Conservation (phyloP, 176 grass and related monocot genomes). For the Oryza rufipogon region DNA sequence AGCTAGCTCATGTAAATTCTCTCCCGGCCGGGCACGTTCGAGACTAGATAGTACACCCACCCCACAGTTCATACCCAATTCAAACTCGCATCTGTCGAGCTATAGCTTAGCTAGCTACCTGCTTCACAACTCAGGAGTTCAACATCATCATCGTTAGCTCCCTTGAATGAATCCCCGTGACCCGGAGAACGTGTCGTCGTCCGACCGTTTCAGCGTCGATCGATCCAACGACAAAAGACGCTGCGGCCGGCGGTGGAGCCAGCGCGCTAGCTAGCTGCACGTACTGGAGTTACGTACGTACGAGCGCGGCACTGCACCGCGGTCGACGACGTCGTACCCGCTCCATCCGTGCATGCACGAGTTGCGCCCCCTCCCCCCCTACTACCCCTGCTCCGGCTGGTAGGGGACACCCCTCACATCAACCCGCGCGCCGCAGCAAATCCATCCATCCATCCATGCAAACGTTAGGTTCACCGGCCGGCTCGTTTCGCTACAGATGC, state of each 20-base stretch:
- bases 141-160: not conserved
- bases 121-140: not conserved
- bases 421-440: not conserved
- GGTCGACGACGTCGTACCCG: not conserved
- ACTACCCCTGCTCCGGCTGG: not conserved
- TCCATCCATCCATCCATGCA: not conserved
- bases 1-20: not conserved
- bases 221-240: not conserved
- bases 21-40: not conserved
- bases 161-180: not conserved
- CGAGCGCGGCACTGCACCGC: not conserved
- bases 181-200: not conserved
- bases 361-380: not conserved
- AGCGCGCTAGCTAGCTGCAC: not conserved
- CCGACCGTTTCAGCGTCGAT: not conserved
- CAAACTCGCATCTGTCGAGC: not conserved
- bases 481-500: not conserved
- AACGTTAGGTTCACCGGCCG: not conserved
- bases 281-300: not conserved
- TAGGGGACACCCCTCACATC: slow-evolving; percentile 6
- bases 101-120: not conserved
- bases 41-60: not conserved
- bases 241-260: not conserved
- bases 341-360: not conserved
- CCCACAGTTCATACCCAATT: not conserved